These are phyloP conservation scores for Naganishia randhawae DNA, from an alignment of 768 basidiomycete genomes.

Conservation along the genomic window DNA sequence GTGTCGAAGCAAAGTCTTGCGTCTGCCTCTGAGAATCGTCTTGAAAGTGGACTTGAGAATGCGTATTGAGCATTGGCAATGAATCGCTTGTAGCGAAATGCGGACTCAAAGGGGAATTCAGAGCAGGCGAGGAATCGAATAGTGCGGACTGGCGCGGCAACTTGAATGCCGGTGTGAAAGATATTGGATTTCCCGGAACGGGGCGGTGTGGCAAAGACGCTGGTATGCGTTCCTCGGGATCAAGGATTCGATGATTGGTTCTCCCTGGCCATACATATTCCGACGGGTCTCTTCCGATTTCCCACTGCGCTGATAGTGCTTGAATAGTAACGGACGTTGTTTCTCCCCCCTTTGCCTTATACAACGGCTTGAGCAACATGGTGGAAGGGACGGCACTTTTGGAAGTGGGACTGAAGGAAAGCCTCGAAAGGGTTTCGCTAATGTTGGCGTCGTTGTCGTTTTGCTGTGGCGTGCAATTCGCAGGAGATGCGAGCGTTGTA, in stretches of 20 bases:
- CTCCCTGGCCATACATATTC: background rate
- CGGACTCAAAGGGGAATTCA: background rate
- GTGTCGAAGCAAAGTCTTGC: constrained; percentile 20
- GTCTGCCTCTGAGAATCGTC: constrained; percentile 8
- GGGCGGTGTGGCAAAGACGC: background rate
- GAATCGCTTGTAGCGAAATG: background rate
- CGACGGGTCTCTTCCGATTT: background rate
- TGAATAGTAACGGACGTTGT: background rate
- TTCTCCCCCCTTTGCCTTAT: background rate
- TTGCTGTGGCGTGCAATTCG: background rate
- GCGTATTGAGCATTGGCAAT: background rate
- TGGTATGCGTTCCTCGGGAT: background rate
- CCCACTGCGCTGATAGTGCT: background rate
- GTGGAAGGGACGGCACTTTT: background rate
- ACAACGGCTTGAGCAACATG: background rate
- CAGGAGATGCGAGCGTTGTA: background rate
- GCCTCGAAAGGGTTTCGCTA: constrained; percentile 16
- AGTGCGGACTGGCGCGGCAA: background rate
- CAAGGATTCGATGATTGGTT: background rate
- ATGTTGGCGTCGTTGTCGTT: background rate
- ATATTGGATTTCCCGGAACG: background rate
- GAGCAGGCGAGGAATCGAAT: background rate
- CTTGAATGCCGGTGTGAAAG: background rate
- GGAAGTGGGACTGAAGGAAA: background rate
- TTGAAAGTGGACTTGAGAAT: constrained; percentile 8